Percentiles rank a stretch among this genome's conserved stretches.
Conservation (phyloP, 257 asterid species). For the Rhazya stricta region DNA sequence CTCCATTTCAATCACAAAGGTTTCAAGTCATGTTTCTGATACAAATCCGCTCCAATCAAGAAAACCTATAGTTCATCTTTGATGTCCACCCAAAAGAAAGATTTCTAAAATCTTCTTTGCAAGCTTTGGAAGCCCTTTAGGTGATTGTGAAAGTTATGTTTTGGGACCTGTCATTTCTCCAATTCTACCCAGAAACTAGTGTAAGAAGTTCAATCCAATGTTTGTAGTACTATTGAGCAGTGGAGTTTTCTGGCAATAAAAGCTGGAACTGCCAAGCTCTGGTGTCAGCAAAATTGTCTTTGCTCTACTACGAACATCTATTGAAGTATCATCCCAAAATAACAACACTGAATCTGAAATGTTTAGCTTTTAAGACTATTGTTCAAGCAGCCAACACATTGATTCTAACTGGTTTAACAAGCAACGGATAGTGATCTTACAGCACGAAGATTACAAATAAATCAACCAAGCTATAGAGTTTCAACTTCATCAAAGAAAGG, state of each 20-base stretch:
- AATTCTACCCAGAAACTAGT: slow-evolving; percentile 47
- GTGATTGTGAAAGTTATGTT: slow-evolving; percentile 35
- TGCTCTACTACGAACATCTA: no score
- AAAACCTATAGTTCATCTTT: slow-evolving; percentile 28
- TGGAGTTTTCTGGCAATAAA: no score
- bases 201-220: no score
- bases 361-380: no score
- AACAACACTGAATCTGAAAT: no score
- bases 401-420: no score
- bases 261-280: no score
- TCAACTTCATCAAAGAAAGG: background rate
- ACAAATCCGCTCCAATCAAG: slow-evolving; percentile 28
- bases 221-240: no score
- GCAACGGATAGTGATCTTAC: background rate
- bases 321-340: no score
- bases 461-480: background rate
- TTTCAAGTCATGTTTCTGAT: slow-evolving; percentile 38
- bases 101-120: background rate
- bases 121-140: background rate
- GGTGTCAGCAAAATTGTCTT: no score
- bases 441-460: background rate
- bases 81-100: slow-evolving; percentile 28
- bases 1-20: slow-evolving; percentile 45
- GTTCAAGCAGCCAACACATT: no score
- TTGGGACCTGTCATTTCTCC: slow-evolving; percentile 48